Evolutionary conservation across 2,329 filamentous ascomycete species (phyloP), one percentile per base, ranked within the genome.

Genomic region (Sclerotinia subarctica): DNA sequence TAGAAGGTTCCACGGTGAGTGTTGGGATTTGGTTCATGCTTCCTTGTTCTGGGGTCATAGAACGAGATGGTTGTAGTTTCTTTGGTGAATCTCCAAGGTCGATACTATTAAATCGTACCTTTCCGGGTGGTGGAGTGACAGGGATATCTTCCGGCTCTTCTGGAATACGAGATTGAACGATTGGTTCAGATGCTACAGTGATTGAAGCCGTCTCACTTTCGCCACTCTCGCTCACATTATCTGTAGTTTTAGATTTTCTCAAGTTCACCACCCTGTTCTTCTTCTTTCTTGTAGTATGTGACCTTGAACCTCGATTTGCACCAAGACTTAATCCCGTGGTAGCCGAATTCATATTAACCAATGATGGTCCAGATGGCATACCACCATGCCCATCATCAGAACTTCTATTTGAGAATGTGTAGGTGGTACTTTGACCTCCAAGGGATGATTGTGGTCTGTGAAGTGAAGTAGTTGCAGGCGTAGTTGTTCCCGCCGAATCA

Each of bases 261-360:
- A 96, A 82, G 75, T 96, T 93, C 69, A 96, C 91, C 19, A 96
- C 89, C 26, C 92, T 85, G 69, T 87, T 92, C 85, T 94, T 96
- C 82, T 92, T 91, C 81, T 92, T 94, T 66, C 91, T 86, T 46
- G 86, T 84, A 29, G 84, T 83, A 70, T 87, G 85, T 4, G 88
- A 81, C 72, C 90, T 86, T 42, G 64, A 59, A 66, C 54, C 52
- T 59, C 86, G 82, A 65, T 84, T 84, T 4, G 86, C 82, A 26
- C 88, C 88, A 11, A 92, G 81, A 19, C 85, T 85, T n/a, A 91
- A 79, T 1, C 88, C 88, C 6, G 84, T 84, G 1, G 84, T 83
- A 49, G 85, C 83, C 0, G 90, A 89, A 69, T 85, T 82, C 69
- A 88, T 78, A 76, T 84, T 90, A 2, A 85, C 80, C 32, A 92